Percentiles rank a stretch among this genome's conserved stretches.
Conservation (phyloP, 140 eudicot genomes). For the Cichorium intybus region DNA sequence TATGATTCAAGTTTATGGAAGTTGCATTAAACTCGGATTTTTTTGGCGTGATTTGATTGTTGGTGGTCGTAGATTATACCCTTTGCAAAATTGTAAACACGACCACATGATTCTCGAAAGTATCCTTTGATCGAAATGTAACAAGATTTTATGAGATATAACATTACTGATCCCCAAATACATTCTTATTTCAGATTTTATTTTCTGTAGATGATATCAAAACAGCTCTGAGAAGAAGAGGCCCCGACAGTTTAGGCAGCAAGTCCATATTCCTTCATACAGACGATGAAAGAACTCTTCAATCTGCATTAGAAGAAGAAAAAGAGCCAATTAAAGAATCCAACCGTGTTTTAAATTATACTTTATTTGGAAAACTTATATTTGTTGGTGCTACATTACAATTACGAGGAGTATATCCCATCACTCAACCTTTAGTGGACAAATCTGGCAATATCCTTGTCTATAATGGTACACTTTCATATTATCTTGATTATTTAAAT, state of each 20-base stretch:
- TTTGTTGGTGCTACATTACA: conserved; percentile 90
- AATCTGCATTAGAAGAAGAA: conserved; percentile 29
- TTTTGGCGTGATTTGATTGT: not conserved
- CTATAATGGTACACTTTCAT: conserved; percentile 63
- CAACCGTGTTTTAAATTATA: conserved; percentile 15
- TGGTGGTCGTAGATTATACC: not conserved
- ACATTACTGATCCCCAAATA: not conserved
- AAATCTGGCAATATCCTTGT: conserved; percentile 66
- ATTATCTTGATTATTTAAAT: not conserved
- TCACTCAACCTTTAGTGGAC: conserved; percentile 80
- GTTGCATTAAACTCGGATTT: not conserved
- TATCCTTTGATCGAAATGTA: not conserved
- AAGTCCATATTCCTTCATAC: conserved; percentile 37
- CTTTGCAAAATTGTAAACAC: not conserved
- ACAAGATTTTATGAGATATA: not conserved
- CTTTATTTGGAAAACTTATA: conserved; percentile 28
- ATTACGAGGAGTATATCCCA: conserved; percentile 61
- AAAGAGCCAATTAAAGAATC: conserved; percentile 26
- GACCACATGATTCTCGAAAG: not conserved
- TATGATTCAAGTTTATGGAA: not conserved
- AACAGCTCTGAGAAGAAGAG: conserved; percentile 67
- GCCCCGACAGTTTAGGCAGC: conserved; percentile 90
- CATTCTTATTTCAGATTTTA: conserved; percentile 37
- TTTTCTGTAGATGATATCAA: conserved; percentile 62
- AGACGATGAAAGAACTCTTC: conserved; percentile 14